A percentile compares a stretch with the other conserved stretches of the same genome.
Evolutionary conservation across 148 eudicot genomes (phyloP).

Genomic region (Rhododendron vialii): DNA sequence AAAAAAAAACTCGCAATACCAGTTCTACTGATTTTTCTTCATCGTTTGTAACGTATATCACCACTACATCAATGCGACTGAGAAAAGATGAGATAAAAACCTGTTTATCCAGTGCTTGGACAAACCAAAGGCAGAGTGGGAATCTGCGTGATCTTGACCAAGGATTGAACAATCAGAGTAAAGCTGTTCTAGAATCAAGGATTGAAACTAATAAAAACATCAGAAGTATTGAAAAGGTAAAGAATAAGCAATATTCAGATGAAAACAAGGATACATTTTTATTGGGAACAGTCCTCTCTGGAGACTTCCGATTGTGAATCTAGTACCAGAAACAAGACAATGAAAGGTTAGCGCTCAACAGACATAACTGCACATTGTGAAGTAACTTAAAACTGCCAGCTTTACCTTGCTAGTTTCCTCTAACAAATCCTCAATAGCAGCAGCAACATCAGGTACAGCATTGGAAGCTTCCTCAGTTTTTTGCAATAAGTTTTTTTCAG

Average conservation of each 20-base stretch:
- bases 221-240: not conserved
- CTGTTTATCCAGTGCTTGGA: slow-evolving; percentile 68
- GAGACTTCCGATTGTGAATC: slow-evolving; percentile 68
- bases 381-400: slow-evolving; percentile 9
- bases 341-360: slow-evolving; percentile 6
- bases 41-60: not conserved
- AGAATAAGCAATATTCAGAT: slow-evolving; percentile 8
- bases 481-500: slow-evolving; percentile 19
- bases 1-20: not conserved
- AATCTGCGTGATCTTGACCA: slow-evolving; percentile 47
- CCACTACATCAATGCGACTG: not conserved
- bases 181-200: slow-evolving; percentile 49
- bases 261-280: slow-evolving; percentile 51
- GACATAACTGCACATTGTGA: not conserved
- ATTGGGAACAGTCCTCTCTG: slow-evolving; percentile 32
- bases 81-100: slow-evolving; percentile 24
- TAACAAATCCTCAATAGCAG: slow-evolving; percentile 87
- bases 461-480: slow-evolving; percentile 29
- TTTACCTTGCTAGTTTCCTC: slow-evolving; percentile 88
- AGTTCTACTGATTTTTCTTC: not conserved
- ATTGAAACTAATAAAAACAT: slow-evolving; percentile 10
- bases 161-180: slow-evolving; percentile 50
- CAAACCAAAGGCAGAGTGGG: slow-evolving; percentile 47
- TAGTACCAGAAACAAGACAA: slow-evolving; percentile 23
- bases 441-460: slow-evolving; percentile 73